These are phyloP conservation scores for Pseudoscleropodium purum DNA, from an alignment of 225 moss, liverwort and hornwort genomes.

Conservation along the genomic window DNA sequence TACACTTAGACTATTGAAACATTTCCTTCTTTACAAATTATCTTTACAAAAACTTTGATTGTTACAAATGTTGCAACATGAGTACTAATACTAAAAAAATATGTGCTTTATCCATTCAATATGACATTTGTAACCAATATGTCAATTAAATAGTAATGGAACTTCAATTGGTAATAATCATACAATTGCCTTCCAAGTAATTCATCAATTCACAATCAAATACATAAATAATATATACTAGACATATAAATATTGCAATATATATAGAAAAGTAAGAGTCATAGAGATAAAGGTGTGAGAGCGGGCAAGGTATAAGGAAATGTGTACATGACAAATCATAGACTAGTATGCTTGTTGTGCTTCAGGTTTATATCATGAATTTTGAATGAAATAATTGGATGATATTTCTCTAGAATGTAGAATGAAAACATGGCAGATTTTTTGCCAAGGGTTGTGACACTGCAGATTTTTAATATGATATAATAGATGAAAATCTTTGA, in stretches of 20 bases:
- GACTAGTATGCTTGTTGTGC: rapidly evolving
- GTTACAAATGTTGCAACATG: neutral
- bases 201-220: neutral
- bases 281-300: neutral
- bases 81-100: neutral
- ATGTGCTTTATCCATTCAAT: too few relatives aligned
- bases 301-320: neutral
- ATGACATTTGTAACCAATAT: neutral
- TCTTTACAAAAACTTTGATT: neutral
- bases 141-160: neutral
- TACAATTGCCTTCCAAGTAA: neutral
- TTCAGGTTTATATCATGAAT: neutral
- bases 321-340: neutral
- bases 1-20: rapidly evolving
- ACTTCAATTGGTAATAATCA: neutral
- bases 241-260: too few relatives aligned
- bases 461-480: neutral
- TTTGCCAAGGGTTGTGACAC: neutral
- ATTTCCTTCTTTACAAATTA: neutral
- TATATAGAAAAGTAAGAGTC: neutral
- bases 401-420: rapidly evolving
- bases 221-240: neutral
- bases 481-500: too few relatives aligned
- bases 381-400: neutral
- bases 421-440: neutral